Evolutionary conservation across 2,329 filamentous ascomycete species (phyloP).

Genomic region (Teratosphaeria viscida): DNA sequence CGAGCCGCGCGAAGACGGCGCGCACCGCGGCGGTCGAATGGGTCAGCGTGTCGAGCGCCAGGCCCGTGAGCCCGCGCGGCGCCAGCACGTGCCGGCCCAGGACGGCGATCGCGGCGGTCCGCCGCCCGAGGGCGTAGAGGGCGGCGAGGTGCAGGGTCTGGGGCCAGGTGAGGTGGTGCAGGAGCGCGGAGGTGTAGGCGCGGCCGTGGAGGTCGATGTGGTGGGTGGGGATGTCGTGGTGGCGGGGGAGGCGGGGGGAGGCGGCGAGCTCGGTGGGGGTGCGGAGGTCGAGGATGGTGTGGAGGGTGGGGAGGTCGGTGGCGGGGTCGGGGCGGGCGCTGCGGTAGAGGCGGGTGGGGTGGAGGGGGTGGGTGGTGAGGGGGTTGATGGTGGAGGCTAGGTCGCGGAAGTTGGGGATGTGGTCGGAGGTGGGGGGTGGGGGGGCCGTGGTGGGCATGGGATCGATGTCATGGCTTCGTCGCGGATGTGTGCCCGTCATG

Average conservation of each 20-base stretch:
- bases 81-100: slow-evolving; percentile 62
- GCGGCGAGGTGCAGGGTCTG: slow-evolving; percentile 53
- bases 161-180: slow-evolving; percentile 58
- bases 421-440: slow-evolving; percentile 31
- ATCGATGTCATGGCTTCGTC: too few relatives aligned
- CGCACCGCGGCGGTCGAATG: slow-evolving; percentile 54
- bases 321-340: slow-evolving; percentile 52
- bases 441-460: not conserved
- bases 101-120: slow-evolving; percentile 58
- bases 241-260: slow-evolving; percentile 19
- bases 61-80: slow-evolving; percentile 58
- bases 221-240: slow-evolving; percentile 14
- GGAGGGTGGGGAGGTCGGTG: slow-evolving; percentile 51
- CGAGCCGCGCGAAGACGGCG: slow-evolving; percentile 41
- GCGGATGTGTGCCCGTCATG: too few relatives aligned
- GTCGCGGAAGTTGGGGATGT: slow-evolving; percentile 69
- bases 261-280: slow-evolving; percentile 48
- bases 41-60: slow-evolving; percentile 60
- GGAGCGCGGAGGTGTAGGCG: slow-evolving; percentile 56
- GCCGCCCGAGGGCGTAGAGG: slow-evolving; percentile 56
- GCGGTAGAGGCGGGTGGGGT: slow-evolving; percentile 14
- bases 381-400: slow-evolving; percentile 58
- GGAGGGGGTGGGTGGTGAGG: slow-evolving; percentile 39
- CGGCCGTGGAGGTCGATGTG: slow-evolving; percentile 66
- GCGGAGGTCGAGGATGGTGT: slow-evolving; percentile 67